Conservation (phyloP, 2,329 filamentous ascomycete genomes). For the Harringtonia aguacate region DNA sequence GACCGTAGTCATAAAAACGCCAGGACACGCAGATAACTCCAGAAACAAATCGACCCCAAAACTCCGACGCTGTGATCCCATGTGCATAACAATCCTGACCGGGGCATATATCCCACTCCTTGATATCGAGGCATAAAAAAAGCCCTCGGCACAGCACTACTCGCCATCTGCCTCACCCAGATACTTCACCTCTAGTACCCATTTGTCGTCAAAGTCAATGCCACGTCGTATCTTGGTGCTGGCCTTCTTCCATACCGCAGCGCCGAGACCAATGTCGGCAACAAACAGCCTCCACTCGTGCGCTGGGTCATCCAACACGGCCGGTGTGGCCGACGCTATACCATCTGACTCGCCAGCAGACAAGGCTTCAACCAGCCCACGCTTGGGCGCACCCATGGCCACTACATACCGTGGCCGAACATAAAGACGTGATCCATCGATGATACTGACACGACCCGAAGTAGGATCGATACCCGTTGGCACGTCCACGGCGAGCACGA, state of each 20-base stretch:
- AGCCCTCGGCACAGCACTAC: too few relatives aligned
- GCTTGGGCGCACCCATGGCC: constrained; percentile 77
- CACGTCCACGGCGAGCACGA: constrained; percentile 78
- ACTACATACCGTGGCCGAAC: constrained; percentile 76
- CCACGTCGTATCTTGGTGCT: constrained; percentile 72
- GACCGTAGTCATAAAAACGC: too few relatives aligned
- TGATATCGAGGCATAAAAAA: too few relatives aligned
- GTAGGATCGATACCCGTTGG: constrained; percentile 81
- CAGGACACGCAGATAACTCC: too few relatives aligned
- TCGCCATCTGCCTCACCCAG: neutral
- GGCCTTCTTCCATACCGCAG: constrained; percentile 75
- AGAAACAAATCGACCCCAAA: too few relatives aligned
- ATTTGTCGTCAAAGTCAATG: constrained; percentile 78
- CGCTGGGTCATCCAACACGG: constrained; percentile 30
- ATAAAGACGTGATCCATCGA: constrained; percentile 69
- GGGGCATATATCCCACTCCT: too few relatives aligned
- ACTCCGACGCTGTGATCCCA: too few relatives aligned
- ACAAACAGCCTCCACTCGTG: constrained; percentile 68
- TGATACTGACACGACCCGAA: constrained; percentile 53
- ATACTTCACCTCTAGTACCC: constrained; percentile 63
- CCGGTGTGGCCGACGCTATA: constrained; percentile 15
- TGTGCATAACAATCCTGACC: too few relatives aligned
- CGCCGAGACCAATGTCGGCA: constrained; percentile 76
- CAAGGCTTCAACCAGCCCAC: constrained; percentile 70
- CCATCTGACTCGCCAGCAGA: constrained; percentile 41